A percentile compares a stretch with the other conserved stretches of the same genome.
Evolutionary conservation across 768 basidiomycete genomes (phyloP).

Genomic region (Cyclocybe aegerita): DNA sequence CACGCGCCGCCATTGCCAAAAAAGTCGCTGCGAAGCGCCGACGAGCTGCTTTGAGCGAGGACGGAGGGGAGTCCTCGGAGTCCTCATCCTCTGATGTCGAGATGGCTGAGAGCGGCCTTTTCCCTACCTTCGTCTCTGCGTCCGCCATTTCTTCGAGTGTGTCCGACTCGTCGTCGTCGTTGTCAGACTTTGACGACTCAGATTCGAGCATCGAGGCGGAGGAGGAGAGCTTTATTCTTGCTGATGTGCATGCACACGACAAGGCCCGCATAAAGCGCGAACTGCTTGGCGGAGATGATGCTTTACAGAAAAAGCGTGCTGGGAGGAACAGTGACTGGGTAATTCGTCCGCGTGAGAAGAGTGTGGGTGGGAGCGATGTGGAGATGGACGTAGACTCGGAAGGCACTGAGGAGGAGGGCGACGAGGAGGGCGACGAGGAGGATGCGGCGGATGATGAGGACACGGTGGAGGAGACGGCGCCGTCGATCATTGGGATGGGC

Average conservation of each 20-base stretch:
- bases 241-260: conserved; percentile 35
- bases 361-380: conserved; percentile 61
- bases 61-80: conserved; percentile 29
- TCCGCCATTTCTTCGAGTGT: conserved; percentile 55
- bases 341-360: conserved; percentile 66
- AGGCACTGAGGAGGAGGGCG: conserved; percentile 57
- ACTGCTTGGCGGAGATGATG: conserved; percentile 51
- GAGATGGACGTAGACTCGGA: conserved; percentile 67
- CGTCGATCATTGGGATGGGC: conserved; percentile 1
- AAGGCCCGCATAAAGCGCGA: conserved; percentile 61
- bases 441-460: conserved; percentile 35
- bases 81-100: conserved; percentile 40
- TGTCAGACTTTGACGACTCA: conserved; percentile 44
- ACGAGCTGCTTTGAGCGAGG: conserved; percentile 17
- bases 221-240: conserved; percentile 59
- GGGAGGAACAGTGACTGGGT: conserved; percentile 57
- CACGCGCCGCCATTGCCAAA: conserved; percentile 14
- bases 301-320: conserved; percentile 9
- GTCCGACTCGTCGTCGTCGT: conserved; percentile 43
- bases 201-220: conserved; percentile 61
- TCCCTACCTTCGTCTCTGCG: conserved; percentile 72
- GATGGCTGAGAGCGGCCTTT: conserved; percentile 34
- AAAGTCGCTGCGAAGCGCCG: conserved; percentile 18
- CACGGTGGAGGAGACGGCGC: conserved; percentile 20
- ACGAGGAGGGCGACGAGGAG: conserved; percentile 37